These are phyloP conservation scores for Roridomyces roridus DNA, from an alignment of 768 basidiomycete genomes.

Conservation along the genomic window DNA sequence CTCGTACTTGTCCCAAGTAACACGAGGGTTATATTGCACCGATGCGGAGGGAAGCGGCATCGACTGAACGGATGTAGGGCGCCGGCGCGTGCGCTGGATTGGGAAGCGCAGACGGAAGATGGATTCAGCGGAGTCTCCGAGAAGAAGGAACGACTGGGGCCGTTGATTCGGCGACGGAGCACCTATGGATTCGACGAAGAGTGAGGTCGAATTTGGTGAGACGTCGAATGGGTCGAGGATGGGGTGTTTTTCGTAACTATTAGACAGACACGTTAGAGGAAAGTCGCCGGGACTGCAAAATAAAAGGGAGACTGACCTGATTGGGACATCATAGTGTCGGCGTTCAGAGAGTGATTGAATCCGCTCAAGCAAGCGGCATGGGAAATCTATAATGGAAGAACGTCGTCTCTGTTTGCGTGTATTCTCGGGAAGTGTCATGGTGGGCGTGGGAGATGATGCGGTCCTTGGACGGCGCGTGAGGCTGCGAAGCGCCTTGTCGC, in stretches of 20 bases:
- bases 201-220: conserved; percentile 47
- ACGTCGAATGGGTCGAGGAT: conserved; percentile 47
- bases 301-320: conserved; percentile 3
- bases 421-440: not conserved
- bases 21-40: conserved; percentile 32
- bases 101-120: conserved; percentile 28
- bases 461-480: conserved; percentile 16
- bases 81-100: conserved; percentile 28
- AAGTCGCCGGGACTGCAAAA: conserved; percentile 4
- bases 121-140: conserved; percentile 26
- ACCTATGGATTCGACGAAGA: conserved; percentile 49
- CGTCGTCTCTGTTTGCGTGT: conserved; percentile 29
- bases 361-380: conserved; percentile 42
- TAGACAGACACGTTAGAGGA: too few relatives aligned
- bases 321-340: not conserved
- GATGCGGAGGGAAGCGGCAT: conserved; percentile 40
- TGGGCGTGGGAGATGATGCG: conserved; percentile 4
- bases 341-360: conserved; percentile 23
- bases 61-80: conserved; percentile 39
- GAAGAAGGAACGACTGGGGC: conserved; percentile 32
- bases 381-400: conserved; percentile 41
- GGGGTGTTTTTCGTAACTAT: conserved; percentile 24
- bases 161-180: conserved; percentile 21
- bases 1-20: conserved; percentile 37
- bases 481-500: conserved; percentile 20